phyloP scores from a whole-genome alignment of 139 green algal genomes.

The Picochlorum sp. region DNA sequence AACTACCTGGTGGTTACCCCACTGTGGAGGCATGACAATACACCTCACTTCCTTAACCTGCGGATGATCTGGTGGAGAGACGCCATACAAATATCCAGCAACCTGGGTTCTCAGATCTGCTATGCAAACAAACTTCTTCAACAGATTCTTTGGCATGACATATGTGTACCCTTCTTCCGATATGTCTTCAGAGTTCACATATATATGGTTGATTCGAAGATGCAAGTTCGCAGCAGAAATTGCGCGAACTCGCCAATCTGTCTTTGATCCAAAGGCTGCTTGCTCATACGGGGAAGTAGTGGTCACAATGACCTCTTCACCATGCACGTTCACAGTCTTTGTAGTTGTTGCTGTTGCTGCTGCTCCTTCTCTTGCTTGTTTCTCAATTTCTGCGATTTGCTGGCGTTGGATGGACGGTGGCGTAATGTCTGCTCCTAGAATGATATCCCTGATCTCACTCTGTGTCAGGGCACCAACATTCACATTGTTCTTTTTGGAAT shows the following conservation, averaged over 20 bases:
- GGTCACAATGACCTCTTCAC: constrained; percentile 95
- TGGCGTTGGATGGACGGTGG: constrained; percentile 91
- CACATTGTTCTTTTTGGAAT: constrained; percentile 99
- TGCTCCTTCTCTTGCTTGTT: constrained; percentile 66
- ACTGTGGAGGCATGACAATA: constrained; percentile 95
- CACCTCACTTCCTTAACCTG: constrained; percentile 93
- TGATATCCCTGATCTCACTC: constrained; percentile 98
- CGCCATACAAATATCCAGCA: constrained; percentile 87
- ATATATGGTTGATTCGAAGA: constrained; percentile 99
- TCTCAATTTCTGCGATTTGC: constrained; percentile 99
- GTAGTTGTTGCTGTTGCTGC: constrained; percentile 92
- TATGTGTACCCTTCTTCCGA: constrained; percentile 93
- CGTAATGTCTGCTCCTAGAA: constrained; percentile 97
- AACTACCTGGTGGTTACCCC: constrained; percentile 90
- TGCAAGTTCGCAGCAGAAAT: constrained; percentile 96
- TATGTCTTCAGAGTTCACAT: constrained; percentile 96
- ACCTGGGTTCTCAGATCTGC: constrained; percentile 95
- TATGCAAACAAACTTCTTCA: constrained; percentile 99
- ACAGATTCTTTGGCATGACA: constrained; percentile 98
- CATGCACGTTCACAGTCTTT: constrained; percentile 91
- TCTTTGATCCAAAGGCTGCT: constrained; percentile 87
- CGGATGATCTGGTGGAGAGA: constrained; percentile 92
- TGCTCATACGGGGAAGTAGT: constrained; percentile 96
- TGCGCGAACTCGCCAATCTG: constrained; percentile 96
- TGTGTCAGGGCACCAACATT: constrained; percentile 92